Evolutionary conservation across 371 early-diverging fungal genomes (phyloP).

Genomic region (Apophysomyces elegans): DNA sequence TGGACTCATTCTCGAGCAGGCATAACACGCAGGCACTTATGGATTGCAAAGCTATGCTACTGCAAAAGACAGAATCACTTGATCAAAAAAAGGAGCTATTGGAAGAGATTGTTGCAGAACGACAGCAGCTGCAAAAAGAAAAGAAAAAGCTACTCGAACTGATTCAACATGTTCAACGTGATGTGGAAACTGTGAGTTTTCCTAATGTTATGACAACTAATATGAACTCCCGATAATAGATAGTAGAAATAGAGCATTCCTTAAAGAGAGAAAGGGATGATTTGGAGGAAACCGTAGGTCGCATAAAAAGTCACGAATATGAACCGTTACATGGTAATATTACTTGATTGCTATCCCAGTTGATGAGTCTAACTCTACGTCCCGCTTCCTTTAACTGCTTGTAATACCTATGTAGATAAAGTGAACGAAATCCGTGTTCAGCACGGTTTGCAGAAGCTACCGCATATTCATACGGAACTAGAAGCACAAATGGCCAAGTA

Average conservation of each 20-base stretch:
- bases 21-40: slow-evolving; percentile 39
- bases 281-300: slow-evolving; percentile 30
- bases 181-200: slow-evolving; percentile 40
- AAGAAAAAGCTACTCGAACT: slow-evolving; percentile 42
- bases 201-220: not conserved
- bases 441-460: slow-evolving; percentile 39
- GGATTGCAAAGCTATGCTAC: slow-evolving; percentile 41
- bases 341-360: not conserved
- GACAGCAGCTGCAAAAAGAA: slow-evolving; percentile 43
- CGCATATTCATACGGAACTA: slow-evolving; percentile 50
- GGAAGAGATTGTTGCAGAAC: slow-evolving; percentile 44
- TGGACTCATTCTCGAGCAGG: slow-evolving; percentile 13
- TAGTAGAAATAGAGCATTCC: slow-evolving; percentile 34
- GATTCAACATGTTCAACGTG: slow-evolving; percentile 47
- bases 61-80: slow-evolving; percentile 39
- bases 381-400: not conserved
- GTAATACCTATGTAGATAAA: slow-evolving; percentile 28
- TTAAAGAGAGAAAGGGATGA: slow-evolving; percentile 43
- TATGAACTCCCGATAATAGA: slow-evolving; percentile 14
- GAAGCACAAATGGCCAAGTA: slow-evolving; percentile 51
- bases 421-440: slow-evolving; percentile 42
- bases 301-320: slow-evolving; percentile 37
- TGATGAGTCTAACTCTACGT: no score
- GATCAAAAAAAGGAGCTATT: slow-evolving; percentile 39
- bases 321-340: slow-evolving; percentile 50